Percentiles rank a stretch among this genome's conserved stretches.
These are phyloP conservation scores for Erodium texanum DNA, from an alignment of 441 rosid species.

Conservation along the genomic window DNA sequence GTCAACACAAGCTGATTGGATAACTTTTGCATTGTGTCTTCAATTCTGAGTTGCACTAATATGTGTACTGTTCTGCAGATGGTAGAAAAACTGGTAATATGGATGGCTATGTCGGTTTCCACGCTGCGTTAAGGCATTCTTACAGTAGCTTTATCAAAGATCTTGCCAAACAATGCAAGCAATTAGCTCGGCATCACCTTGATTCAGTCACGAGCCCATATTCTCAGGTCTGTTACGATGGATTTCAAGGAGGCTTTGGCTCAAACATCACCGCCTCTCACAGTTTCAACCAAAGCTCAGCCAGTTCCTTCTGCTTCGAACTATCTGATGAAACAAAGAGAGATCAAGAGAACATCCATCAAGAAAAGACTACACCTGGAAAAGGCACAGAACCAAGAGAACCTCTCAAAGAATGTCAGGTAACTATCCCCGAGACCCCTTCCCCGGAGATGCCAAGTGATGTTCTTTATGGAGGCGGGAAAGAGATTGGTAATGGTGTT, in stretches of 20 bases:
- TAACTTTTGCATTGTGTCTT: background rate
- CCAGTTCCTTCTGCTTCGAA: constrained; percentile 57
- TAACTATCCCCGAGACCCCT: constrained; percentile 95
- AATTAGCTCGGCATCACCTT: constrained; percentile 80
- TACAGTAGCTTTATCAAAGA: constrained; percentile 63
- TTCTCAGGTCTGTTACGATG: constrained; percentile 75
- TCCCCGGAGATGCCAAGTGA: constrained; percentile 92
- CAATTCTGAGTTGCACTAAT: background rate
- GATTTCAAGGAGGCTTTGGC: constrained; percentile 54
- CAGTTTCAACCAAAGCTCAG: constrained; percentile 42
- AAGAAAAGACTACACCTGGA: constrained; percentile 72
- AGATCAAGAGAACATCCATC: constrained; percentile 77
- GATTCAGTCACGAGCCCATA: constrained; percentile 93
- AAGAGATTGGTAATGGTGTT: constrained; percentile 55
- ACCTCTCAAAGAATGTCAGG: constrained; percentile 50
- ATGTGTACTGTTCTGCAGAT: constrained; percentile 35
- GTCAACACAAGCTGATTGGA: too few species aligned
- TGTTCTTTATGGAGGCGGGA: constrained; percentile 39
- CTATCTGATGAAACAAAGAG: constrained; percentile 60
- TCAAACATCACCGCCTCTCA: constrained; percentile 27
- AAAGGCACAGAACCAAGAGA: constrained; percentile 46
- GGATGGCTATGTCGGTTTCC: constrained; percentile 83
- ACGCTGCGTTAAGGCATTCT: constrained; percentile 71
- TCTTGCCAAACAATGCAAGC: constrained; percentile 79
- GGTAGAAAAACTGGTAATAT: constrained; percentile 51